A percentile compares a stretch with the other conserved stretches of the same genome.
phyloP scores from a whole-genome alignment of 441 rosid species.

The Eruca vesicaria region DNA sequence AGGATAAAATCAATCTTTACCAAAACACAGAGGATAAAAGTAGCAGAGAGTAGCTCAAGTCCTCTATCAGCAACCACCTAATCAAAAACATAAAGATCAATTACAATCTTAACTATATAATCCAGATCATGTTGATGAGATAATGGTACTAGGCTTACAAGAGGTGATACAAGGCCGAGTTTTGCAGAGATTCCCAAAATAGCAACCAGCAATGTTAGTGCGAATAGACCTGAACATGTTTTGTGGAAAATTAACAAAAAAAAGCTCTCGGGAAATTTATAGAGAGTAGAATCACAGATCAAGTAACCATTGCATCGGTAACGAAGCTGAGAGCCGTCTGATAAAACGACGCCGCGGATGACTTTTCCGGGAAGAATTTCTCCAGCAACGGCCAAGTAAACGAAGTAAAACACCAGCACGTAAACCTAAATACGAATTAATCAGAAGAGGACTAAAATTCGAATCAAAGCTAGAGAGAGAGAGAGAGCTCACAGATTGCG shows the following conservation, averaged over 20 bases:
- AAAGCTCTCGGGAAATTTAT: not conserved
- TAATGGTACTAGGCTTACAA: constrained; percentile 44
- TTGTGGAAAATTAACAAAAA: not conserved
- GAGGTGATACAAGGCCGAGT: constrained; percentile 57
- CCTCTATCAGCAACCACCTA: constrained; percentile 86
- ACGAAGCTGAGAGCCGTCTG: constrained; percentile 66
- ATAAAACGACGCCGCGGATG: constrained; percentile 64
- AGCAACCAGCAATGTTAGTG: constrained; percentile 53
- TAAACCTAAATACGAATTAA: constrained; percentile 38
- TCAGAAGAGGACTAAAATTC: not conserved
- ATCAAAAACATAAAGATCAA: constrained; percentile 6
- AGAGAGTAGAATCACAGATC: not conserved
- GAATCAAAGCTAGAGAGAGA: not conserved
- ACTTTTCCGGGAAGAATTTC: constrained; percentile 66
- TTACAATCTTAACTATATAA: not conserved
- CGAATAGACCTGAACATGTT: constrained; percentile 53
- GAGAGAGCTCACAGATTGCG: constrained; percentile 55
- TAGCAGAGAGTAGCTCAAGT: constrained; percentile 73
- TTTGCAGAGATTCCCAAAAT: constrained; percentile 61
- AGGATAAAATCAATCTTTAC: constrained; percentile 43
- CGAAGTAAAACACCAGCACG: constrained; percentile 50
- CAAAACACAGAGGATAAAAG: constrained; percentile 68
- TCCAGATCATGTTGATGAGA: not conserved
- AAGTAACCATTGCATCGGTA: constrained; percentile 79
- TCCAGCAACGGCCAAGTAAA: constrained; percentile 78